phyloP scores from a whole-genome alignment of 1,139 yeast genomes.

The Pichia cactophila region DNA sequence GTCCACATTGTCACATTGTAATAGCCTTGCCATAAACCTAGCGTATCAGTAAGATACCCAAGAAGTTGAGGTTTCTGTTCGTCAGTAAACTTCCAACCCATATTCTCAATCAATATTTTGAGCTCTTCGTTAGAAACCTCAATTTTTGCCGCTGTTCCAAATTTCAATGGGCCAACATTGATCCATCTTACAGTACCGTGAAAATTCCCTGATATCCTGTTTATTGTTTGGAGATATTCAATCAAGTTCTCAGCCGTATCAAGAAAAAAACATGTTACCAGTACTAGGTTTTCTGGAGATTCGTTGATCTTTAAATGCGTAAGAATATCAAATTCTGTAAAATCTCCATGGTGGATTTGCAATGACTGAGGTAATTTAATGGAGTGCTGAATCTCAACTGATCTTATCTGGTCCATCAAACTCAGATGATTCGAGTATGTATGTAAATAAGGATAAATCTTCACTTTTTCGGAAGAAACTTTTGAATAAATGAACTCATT shows the following conservation, averaged over 20 bases:
- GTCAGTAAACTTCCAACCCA: conserved; percentile 61
- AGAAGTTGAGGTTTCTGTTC: conserved; percentile 29
- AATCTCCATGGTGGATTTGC: conserved; percentile 54
- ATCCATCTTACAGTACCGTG: conserved; percentile 51
- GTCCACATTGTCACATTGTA: conserved; percentile 57
- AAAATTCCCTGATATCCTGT: conserved; percentile 32
- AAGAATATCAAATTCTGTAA: conserved; percentile 42
- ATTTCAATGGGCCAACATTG: conserved; percentile 79
- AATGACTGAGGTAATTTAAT: conserved; percentile 40
- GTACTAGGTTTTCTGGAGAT: conserved; percentile 41
- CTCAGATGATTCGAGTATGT: conserved; percentile 61
- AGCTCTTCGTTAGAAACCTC: conserved; percentile 67
- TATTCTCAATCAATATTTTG: conserved; percentile 35
- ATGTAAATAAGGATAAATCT: conserved; percentile 61
- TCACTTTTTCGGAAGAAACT: conserved; percentile 7
- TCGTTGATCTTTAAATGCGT: conserved; percentile 9
- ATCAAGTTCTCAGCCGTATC: conserved; percentile 84
- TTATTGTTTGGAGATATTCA: conserved; percentile 60
- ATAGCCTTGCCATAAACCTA: conserved; percentile 70
- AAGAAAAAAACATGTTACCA: conserved; percentile 68
- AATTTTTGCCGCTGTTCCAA: conserved; percentile 78
- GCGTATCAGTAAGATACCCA: conserved; percentile 56
- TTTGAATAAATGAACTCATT: conserved; percentile 45
- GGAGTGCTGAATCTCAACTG: conserved; percentile 32
- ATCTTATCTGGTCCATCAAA: conserved; percentile 46